Base-by-base conservation (phyloP, 2,329 filamentous ascomycete species). In the Exophiala aquamarina region DNA sequence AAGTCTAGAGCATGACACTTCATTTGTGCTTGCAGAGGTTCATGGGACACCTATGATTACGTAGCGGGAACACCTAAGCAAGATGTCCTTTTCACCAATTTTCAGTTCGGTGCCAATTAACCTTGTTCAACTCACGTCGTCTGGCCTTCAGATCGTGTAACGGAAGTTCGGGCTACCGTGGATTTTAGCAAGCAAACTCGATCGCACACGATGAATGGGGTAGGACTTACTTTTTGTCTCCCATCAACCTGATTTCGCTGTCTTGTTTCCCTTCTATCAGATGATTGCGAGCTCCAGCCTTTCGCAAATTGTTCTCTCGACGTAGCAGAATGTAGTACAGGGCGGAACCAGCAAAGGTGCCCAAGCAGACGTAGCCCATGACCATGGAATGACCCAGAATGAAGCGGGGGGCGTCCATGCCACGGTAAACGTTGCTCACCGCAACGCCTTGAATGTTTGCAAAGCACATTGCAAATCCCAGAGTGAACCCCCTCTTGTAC, bases 381-480 rank as follows among this genome's bases (percentile, higher is more conserved):
- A 95, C 82, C 0, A 84, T 75, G 3, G 79, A 84, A 58, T 95
- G 90, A 0, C 91, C 91, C 1, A 81, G 74, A 26, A 78, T 77
- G 69, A 81, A 95, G 20, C 77, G 74, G 3, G 85, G 88, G 50
- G 69, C 56, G 61, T 81, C 72, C 49, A 76, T 71, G 59, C 61
- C 63, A 2, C 70, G 69, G 58, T 89, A 95, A 57, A 95, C 88
- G 63, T 95, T 95, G 10, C 67, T 72, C 4, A 65, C 68, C 51
- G 95, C 86, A 17, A 95, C 81, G 29, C 91, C 90, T 63, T 94
- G 94, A 34, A 96, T 71, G 62, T 96, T 95, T 21, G 90, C 90
- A 87, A 88, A 95, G 15, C 86, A 90, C 50, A 96, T 93, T 42
- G 95, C 86, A 53, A 95, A 82, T 0, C 91, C 91, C 1, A 95